These are phyloP conservation scores for Kokia cookei DNA, from an alignment of 441 rosid genomes.

Conservation along the genomic window DNA sequence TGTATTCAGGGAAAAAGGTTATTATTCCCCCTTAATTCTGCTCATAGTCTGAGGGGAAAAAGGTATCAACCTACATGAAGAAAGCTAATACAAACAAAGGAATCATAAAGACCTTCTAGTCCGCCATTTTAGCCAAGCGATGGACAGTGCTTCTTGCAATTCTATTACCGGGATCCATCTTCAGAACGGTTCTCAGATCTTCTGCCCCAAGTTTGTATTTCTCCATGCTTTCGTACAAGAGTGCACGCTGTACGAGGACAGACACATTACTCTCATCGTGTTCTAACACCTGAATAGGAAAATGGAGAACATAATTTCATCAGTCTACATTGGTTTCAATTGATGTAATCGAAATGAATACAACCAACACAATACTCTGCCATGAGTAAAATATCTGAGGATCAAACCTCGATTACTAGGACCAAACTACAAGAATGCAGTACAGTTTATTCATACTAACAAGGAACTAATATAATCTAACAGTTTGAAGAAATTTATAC, in stretches of 20 bases:
- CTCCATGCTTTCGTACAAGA: constrained; percentile 92
- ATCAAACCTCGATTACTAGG: not conserved
- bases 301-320: constrained; percentile 2
- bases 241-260: constrained; percentile 85
- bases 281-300: constrained; percentile 60
- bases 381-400: not conserved
- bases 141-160: constrained; percentile 90
- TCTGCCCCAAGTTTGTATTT: constrained; percentile 95
- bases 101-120: constrained; percentile 18
- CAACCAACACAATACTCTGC: not conserved
- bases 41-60: constrained; percentile 9
- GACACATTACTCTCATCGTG: constrained; percentile 57
- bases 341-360: not conserved
- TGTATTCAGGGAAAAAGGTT: constrained; percentile 4
- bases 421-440: not conserved
- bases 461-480: not conserved
- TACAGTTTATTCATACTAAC: not conserved
- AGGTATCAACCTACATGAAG: constrained; percentile 3
- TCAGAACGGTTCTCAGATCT: constrained; percentile 79
- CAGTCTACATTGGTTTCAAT: not conserved
- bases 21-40: constrained; percentile 21
- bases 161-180: constrained; percentile 78
- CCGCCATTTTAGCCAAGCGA: constrained; percentile 80
- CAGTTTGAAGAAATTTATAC: constrained; percentile 26
- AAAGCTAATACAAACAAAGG: constrained; percentile 8